Evolutionary conservation across 2,329 filamentous ascomycete genomes (phyloP).

Genomic region (Lachnellula suecica): DNA sequence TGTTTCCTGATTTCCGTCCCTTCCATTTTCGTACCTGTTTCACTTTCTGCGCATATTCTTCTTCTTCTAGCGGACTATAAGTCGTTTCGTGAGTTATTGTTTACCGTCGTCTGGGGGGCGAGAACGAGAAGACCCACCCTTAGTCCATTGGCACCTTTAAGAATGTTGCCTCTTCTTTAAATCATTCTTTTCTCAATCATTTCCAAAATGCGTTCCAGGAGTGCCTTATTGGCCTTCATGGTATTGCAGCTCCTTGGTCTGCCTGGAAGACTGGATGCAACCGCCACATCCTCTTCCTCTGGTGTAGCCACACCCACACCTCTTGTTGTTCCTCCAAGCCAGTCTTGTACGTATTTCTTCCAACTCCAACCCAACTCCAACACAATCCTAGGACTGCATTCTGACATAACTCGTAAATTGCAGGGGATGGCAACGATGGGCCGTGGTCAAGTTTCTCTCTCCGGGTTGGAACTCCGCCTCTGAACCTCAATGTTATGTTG

Average conservation of each 20-base stretch:
- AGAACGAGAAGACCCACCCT: no score
- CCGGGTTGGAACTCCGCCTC: constrained; percentile 38
- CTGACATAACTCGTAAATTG: not conserved
- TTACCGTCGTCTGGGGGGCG: no score
- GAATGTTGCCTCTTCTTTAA: constrained; percentile 1
- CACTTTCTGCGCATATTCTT: not conserved
- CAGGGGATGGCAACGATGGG: constrained; percentile 34
- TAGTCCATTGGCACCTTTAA: not conserved
- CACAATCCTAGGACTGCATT: not conserved
- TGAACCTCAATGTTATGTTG: constrained; percentile 38
- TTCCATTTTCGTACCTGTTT: not conserved
- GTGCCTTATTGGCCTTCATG: constrained; percentile 10
- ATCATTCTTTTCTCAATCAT: constrained; percentile 3
- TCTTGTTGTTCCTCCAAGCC: constrained; percentile 19
- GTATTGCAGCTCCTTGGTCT: constrained; percentile 11
- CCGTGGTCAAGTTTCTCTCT: constrained; percentile 41
- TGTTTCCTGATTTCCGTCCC: not conserved
- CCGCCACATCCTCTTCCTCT: constrained; percentile 10
- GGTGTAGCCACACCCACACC: constrained; percentile 11
- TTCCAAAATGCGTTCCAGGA: constrained; percentile 16
- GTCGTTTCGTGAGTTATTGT: no score
- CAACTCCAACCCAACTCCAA: not conserved
- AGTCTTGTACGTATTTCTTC: constrained; percentile 14
- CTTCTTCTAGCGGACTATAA: no score
- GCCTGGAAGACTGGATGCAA: constrained; percentile 6